phyloP scores from a whole-genome alignment of 192 early-diverging fungal species.

The Linnemannia exigua region DNA sequence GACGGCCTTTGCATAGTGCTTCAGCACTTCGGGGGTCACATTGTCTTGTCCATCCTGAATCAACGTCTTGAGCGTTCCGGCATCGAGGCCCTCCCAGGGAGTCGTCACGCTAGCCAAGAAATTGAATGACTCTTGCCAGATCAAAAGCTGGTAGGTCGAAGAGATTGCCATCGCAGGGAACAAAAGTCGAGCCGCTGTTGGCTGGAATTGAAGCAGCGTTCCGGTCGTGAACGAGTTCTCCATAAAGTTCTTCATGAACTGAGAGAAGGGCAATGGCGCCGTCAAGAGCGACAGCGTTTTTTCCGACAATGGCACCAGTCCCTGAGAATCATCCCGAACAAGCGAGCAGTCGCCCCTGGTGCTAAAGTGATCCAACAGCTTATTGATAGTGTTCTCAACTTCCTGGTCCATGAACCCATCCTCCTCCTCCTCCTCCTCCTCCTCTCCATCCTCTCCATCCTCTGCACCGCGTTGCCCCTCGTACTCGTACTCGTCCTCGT shows the following conservation, averaged over 20 bases:
- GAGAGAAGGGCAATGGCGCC: constrained; percentile 35
- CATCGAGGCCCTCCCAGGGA: constrained; percentile 37
- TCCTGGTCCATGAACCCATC: constrained; percentile 52
- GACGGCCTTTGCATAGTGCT: constrained; percentile 44
- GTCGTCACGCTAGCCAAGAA: constrained; percentile 51
- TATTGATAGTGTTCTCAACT: constrained; percentile 36
- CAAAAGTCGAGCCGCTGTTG: constrained; percentile 43
- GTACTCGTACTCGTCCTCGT: constrained; percentile 17
- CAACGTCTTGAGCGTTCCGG: constrained; percentile 40
- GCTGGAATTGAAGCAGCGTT: constrained; percentile 42
- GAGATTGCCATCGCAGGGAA: constrained; percentile 54
- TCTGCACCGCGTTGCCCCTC: not conserved
- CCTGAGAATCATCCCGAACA: constrained; percentile 31
- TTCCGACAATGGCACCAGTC: constrained; percentile 14
- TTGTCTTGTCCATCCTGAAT: constrained; percentile 22
- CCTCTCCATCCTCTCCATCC: constrained; percentile 15
- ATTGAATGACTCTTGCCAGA: constrained; percentile 51
- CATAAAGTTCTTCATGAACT: constrained; percentile 55
- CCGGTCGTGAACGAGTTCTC: constrained; percentile 54
- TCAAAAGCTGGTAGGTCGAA: constrained; percentile 25
- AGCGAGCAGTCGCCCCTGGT: constrained; percentile 45
- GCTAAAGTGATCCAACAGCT: constrained; percentile 48
- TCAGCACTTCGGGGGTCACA: constrained; percentile 33
- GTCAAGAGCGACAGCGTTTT: constrained; percentile 47
- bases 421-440: constrained; percentile 51